Percentiles rank a stretch among this genome's conserved stretches.
Conservation (phyloP, 129 eudicot genomes). For the Artemisia annua region DNA sequence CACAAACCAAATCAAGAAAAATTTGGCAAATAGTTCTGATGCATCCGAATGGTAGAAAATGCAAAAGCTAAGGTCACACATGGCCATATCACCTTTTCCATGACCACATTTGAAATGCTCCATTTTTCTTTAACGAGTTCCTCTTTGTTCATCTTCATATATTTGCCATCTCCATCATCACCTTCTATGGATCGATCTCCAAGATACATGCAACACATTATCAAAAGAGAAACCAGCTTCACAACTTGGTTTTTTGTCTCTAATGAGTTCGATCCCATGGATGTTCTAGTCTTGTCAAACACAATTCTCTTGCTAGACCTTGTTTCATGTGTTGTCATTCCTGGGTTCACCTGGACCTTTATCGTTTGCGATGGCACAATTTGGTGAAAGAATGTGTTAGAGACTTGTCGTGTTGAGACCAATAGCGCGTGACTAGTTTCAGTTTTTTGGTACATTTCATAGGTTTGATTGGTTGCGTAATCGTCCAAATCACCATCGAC, state of each 20-base stretch:
- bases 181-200: slow-evolving; percentile 26
- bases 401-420: slow-evolving; percentile 62
- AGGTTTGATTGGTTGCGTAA: slow-evolving; percentile 44
- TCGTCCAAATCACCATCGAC: slow-evolving; percentile 49
- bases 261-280: slow-evolving; percentile 12
- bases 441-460: slow-evolving; percentile 48
- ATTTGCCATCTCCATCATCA: slow-evolving; percentile 3
- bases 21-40: slow-evolving; percentile 35
- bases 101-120: slow-evolving; percentile 26
- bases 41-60: slow-evolving; percentile 71
- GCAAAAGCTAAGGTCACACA: slow-evolving; percentile 67
- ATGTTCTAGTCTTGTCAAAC: slow-evolving; percentile 26
- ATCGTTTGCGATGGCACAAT: slow-evolving; percentile 60
- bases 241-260: slow-evolving; percentile 29
- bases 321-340: slow-evolving; percentile 29
- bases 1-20: slow-evolving; percentile 23
- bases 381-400: slow-evolving; percentile 60
- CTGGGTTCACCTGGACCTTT: slow-evolving; percentile 49
- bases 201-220: slow-evolving; percentile 42
- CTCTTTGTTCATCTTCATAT: slow-evolving; percentile 14
- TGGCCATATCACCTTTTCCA: slow-evolving; percentile 58
- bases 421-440: slow-evolving; percentile 53
- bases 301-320: slow-evolving; percentile 15
- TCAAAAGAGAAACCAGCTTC: slow-evolving; percentile 40
- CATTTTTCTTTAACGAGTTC: slow-evolving; percentile 33